Evolutionary conservation across 768 basidiomycete species (phyloP), one percentile per base, ranked within the genome.

Genomic region (Postia placenta): DNA sequence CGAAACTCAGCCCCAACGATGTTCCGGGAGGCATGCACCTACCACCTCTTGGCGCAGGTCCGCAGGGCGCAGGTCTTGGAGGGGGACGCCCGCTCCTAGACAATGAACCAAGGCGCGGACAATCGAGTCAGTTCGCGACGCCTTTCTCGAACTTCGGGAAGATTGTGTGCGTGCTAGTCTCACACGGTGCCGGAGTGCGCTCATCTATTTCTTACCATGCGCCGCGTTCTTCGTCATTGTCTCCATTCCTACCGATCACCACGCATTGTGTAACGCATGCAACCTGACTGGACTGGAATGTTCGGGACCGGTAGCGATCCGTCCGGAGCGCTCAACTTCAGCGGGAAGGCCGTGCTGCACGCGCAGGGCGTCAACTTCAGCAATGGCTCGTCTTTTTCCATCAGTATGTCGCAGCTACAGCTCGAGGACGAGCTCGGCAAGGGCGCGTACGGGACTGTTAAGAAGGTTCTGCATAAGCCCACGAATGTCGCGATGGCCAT

Each of bases 401-500:
- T 99, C 70, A 95, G 92, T 68, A 95, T 95, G 95, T 79, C 81
- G 50, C 86, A 98, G 64, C 79, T 99, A 48, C 78, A 88, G 50
- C 77, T 98, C 49, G 76, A 87, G 51, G 93, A 97, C 60, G 96
- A 98, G 67, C 79, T 98, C 45, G 96, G 96, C 27, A 85, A 84
- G 60, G 96, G 96, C 27, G 96, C 96, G 66, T 98, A 98, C 60
- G 96, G 96, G 37, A 95, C 93, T 2, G 96, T 99, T 3, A 93
- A 94, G 74, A 91, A 88, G 65, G 95, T 97, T 1, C 71, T 92
- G 28, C 95, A 98, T 64, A 88, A 80, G 52, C 94, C 94, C 3
- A 97, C 92, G 7, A 94, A 93, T 47, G 92, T 97, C 39, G 79
- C 79, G 50, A 97, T 99, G 94, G 95, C 95, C 11, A 95, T 98